A percentile compares a stretch with the other conserved stretches of the same genome.
Conservation (phyloP, 2,329 filamentous ascomycete species). For the Keithomyces neogunnii region DNA sequence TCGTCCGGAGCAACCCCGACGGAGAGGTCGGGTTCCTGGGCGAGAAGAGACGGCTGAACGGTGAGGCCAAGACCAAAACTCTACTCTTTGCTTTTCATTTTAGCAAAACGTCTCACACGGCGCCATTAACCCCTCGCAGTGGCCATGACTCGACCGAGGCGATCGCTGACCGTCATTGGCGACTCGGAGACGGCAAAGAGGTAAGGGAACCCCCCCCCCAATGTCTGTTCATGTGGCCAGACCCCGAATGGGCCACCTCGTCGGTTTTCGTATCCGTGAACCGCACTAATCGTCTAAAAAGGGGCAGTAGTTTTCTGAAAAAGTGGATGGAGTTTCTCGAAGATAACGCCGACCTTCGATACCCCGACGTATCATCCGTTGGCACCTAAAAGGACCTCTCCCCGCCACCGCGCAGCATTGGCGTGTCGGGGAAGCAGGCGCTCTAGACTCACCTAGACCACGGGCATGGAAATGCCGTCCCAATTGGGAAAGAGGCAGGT, state of each 20-base stretch:
- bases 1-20: slow-evolving; percentile 85
- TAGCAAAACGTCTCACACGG: not conserved
- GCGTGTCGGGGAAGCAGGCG: not conserved
- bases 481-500: not conserved
- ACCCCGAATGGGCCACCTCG: too few relatives aligned
- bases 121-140: slow-evolving; percentile 46
- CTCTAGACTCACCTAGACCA: not conserved
- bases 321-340: slow-evolving; percentile 89
- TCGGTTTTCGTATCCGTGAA: not conserved
- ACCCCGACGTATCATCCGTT: slow-evolving; percentile 57
- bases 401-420: not conserved
- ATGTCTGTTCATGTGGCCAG: too few relatives aligned
- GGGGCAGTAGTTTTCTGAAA: slow-evolving; percentile 78
- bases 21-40: slow-evolving; percentile 88
- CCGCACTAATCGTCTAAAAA: slow-evolving; percentile 24
- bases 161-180: slow-evolving; percentile 83
- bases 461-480: not conserved
- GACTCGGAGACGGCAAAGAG: slow-evolving; percentile 88
- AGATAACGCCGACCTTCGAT: slow-evolving; percentile 81
- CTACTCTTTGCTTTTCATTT: slow-evolving; percentile 5
- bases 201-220: slow-evolving; percentile 43
- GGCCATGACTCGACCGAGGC: slow-evolving; percentile 90
- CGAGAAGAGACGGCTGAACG: slow-evolving; percentile 87
- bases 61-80: slow-evolving; percentile 41
- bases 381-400: not conserved